phyloP scores from a whole-genome alignment of 73 alveolate genomes.

The Paramecium tetraurelia region DNA sequence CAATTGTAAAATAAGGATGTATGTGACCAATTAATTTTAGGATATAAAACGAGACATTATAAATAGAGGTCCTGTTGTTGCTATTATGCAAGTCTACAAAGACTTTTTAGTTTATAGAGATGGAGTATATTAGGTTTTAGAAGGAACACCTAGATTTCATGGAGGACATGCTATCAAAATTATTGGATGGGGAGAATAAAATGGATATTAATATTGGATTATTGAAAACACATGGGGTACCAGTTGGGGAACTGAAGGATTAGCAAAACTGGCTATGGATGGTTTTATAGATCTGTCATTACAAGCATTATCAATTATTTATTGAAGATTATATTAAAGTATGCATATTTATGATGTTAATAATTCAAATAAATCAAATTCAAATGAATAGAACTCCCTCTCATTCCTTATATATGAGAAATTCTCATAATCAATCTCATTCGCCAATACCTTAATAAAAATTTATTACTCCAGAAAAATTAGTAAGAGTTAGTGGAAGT shows the following conservation, averaged over 20 bases:
- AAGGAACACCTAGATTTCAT: constrained; percentile 64
- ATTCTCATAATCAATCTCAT: background rate
- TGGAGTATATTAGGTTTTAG: constrained; percentile 60
- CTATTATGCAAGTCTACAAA: constrained; percentile 72
- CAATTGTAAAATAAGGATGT: constrained; percentile 6
- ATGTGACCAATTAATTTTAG: background rate
- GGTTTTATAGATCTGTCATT: background rate
- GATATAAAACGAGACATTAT: constrained; percentile 84
- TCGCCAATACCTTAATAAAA: constrained; percentile 8
- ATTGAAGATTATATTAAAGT: background rate
- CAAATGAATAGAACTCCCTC: constrained; percentile 9
- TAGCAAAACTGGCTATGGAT: constrained; percentile 62
- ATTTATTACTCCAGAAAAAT: constrained; percentile 2
- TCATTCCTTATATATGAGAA: background rate
- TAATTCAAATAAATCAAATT: background rate
- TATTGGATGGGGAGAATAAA: constrained; percentile 80
- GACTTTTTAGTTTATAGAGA: constrained; percentile 84
- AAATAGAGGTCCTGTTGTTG: constrained; percentile 89
- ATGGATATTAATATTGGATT: constrained; percentile 81
- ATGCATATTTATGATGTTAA: background rate
- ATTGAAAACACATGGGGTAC: constrained; percentile 80
- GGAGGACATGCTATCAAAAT: constrained; percentile 84
- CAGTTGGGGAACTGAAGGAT: constrained; percentile 83
- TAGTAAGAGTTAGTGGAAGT: constrained; percentile 13
- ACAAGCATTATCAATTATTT: background rate